Evolutionary conservation across 495 filamentous ascomycete species (phyloP).

Genomic region (Arthonia radiata): DNA sequence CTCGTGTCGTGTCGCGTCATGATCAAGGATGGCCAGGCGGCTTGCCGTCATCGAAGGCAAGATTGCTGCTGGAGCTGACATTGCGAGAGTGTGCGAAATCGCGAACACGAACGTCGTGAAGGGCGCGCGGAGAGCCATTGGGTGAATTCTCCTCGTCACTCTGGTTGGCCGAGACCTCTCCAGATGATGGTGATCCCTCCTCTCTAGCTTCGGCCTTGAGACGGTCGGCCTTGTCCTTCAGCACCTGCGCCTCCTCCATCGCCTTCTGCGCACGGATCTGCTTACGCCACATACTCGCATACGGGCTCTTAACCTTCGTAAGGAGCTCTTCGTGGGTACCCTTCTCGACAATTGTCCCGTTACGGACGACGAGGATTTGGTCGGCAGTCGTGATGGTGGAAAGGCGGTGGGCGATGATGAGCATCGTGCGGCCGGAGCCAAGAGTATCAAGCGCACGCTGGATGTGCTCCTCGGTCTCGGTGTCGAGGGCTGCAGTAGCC

Average conservation of each 20-base stretch:
- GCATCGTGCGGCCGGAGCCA: constrained; percentile 59
- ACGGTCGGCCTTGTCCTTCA: constrained; percentile 30
- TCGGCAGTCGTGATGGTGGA: constrained; percentile 88
- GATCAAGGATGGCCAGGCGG: too few species aligned
- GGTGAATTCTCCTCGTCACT: too few species aligned
- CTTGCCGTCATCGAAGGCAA: too few species aligned
- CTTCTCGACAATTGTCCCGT: constrained; percentile 57
- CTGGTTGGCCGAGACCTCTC: too few species aligned
- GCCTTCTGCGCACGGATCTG: constrained; percentile 76
- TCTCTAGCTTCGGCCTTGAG: too few species aligned
- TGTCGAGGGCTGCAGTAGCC: constrained; percentile 85
- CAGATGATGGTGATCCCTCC: too few species aligned
- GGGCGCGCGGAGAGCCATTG: too few species aligned
- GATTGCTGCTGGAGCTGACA: too few species aligned
- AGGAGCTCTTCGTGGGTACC: constrained; percentile 76
- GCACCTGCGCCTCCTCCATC: constrained; percentile 39
- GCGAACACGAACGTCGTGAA: too few species aligned
- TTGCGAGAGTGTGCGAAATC: too few species aligned
- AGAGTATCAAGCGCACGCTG: constrained; percentile 64
- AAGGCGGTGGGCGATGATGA: constrained; percentile 67
- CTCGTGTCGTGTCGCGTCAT: too few species aligned
- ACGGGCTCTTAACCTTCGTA: constrained; percentile 47
- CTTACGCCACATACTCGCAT: constrained; percentile 87
- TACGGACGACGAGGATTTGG: constrained; percentile 79
- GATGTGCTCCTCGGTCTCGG: constrained; percentile 89